Percentiles rank a stretch among this genome's conserved stretches.
phyloP scores from a whole-genome alignment of 2,329 filamentous ascomycete species.

The Fusarium robinianum region DNA sequence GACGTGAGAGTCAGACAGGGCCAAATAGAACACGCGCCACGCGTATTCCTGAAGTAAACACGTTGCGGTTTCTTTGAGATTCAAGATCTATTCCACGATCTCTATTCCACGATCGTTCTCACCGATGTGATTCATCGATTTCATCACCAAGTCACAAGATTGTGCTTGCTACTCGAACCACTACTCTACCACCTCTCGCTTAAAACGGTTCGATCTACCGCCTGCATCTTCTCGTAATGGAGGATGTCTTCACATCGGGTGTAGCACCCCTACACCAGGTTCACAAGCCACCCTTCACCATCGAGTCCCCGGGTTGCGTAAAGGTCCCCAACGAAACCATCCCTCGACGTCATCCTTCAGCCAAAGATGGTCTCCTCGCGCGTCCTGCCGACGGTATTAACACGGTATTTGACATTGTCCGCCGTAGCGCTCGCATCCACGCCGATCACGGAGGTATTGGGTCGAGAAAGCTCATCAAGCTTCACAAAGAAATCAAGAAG shows the following conservation, averaged over 20 bases:
- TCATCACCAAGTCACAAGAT: no score
- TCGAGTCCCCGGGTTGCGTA: slow-evolving; percentile 69
- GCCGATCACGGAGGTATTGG: slow-evolving; percentile 68
- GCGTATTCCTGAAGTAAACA: no score
- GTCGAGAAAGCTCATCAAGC: slow-evolving; percentile 71
- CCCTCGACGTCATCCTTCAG: slow-evolving; percentile 72
- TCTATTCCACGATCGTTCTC: no score
- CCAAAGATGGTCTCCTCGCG: slow-evolving; percentile 70
- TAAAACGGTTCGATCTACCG: no score
- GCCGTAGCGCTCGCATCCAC: slow-evolving; percentile 65
- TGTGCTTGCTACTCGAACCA: no score
- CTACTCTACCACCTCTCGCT: no score
- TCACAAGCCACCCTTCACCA: slow-evolving; percentile 73
- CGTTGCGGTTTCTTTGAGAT: no score
- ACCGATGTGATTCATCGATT: no score
- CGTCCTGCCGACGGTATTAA: slow-evolving; percentile 69
- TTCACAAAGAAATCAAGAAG: slow-evolving; percentile 83
- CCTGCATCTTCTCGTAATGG: no score
- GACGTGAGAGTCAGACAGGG: no score
- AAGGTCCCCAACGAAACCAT: slow-evolving; percentile 79
- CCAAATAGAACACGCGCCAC: no score
- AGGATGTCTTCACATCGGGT: slow-evolving; percentile 43
- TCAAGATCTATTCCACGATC: no score
- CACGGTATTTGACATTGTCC: slow-evolving; percentile 80
- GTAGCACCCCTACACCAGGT: slow-evolving; percentile 58